phyloP scores from a whole-genome alignment of 2,329 filamentous ascomycete genomes.

The Colletotrichum liaoningense region DNA sequence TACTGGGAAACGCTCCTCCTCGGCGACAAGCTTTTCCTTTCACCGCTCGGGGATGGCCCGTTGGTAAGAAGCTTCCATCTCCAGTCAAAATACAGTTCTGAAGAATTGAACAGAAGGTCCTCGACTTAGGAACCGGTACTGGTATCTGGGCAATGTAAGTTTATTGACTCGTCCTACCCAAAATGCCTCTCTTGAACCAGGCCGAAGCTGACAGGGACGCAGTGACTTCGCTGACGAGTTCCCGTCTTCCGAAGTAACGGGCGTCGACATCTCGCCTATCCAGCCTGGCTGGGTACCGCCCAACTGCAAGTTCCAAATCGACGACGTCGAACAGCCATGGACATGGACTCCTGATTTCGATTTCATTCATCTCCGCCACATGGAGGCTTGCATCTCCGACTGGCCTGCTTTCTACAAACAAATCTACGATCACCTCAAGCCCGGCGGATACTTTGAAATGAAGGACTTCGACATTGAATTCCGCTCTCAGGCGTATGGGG shows the following conservation, averaged over 20 bases:
- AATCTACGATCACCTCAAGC: constrained; percentile 60
- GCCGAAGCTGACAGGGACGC: background rate
- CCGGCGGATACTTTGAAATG: constrained; percentile 47
- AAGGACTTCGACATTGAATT: constrained; percentile 41
- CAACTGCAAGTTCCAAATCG: constrained; percentile 51
- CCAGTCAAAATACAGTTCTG: background rate
- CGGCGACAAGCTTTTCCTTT: constrained; percentile 22
- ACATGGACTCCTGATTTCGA: constrained; percentile 58
- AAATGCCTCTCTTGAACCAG: background rate
- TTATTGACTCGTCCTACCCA: background rate
- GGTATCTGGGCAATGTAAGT: constrained; percentile 22
- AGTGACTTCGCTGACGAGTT: constrained; percentile 62
- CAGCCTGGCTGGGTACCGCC: constrained; percentile 55
- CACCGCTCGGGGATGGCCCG: background rate
- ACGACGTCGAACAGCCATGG: constrained; percentile 55
- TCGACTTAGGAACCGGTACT: constrained; percentile 17
- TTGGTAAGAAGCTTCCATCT: background rate
- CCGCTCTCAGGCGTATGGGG: constrained; percentile 32
- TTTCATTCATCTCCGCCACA: constrained; percentile 69
- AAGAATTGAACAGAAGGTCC: background rate
- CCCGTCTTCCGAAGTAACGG: constrained; percentile 55
- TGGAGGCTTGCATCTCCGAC: constrained; percentile 67
- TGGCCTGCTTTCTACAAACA: constrained; percentile 67
- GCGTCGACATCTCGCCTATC: constrained; percentile 67
- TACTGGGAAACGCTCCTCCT: constrained; percentile 21